phyloP scores from a whole-genome alignment of 495 filamentous ascomycete species.

The Glonium stellatum region DNA sequence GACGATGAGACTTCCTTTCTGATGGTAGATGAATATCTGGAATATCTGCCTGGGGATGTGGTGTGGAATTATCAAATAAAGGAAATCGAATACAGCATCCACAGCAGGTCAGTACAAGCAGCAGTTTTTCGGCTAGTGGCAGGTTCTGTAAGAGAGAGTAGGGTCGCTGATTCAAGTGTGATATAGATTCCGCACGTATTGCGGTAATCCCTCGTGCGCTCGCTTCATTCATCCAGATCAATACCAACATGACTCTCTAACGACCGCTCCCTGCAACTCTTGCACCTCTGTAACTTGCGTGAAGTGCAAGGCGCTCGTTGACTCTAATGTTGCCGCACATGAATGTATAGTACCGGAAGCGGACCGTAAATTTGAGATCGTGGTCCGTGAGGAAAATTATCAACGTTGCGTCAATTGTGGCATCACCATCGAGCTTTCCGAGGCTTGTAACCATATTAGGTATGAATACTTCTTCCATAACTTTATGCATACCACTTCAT shows the following conservation, averaged over 20 bases:
- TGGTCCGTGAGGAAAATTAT: constrained; percentile 15
- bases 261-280: constrained; percentile 9
- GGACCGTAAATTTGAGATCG: constrained; percentile 16
- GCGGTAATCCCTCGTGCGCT: constrained; percentile 8
- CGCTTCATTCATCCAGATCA: constrained; percentile 15
- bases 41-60: constrained; percentile 5
- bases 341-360: constrained; percentile 12
- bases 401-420: constrained; percentile 20
- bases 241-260: constrained; percentile 5
- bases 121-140: neutral
- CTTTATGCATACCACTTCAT: neutral
- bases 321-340: neutral
- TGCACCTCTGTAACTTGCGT: constrained; percentile 9
- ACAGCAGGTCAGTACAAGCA: constrained; percentile 2
- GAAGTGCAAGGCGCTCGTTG: constrained; percentile 8
- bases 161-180: neutral
- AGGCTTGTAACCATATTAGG: constrained; percentile 27
- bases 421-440: constrained; percentile 14
- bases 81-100: constrained; percentile 1
- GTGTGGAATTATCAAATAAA: constrained; percentile 1
- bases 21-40: constrained; percentile 8
- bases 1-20: neutral
- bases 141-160: neutral
- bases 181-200: constrained; percentile 18
- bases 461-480: neutral